Evolutionary conservation across 306 rosid species (phyloP).

Genomic region (Cucumis melo): DNA sequence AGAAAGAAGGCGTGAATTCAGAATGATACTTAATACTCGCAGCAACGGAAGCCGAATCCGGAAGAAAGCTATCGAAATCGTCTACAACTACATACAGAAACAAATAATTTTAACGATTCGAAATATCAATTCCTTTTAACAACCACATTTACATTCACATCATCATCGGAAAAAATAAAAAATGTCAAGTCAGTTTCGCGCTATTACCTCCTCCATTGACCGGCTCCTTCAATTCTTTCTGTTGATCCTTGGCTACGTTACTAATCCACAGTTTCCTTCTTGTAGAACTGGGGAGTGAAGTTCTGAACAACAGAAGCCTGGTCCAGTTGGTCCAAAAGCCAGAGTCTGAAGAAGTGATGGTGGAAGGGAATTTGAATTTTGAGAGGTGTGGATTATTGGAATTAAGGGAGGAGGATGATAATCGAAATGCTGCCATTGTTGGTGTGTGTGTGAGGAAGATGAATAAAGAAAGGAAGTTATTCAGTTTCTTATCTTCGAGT

Average conservation of each 20-base stretch:
- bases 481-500: constrained; percentile 1
- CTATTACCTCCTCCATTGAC: constrained; percentile 31
- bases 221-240: constrained; percentile 29
- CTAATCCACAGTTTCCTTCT: constrained; percentile 25
- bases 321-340: constrained; percentile 1
- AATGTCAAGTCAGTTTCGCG: neutral
- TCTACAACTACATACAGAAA: neutral
- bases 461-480: neutral
- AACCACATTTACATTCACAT: neutral
- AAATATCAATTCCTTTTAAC: neutral
- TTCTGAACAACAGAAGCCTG: constrained; percentile 25
- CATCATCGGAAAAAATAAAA: neutral
- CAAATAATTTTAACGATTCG: neutral
- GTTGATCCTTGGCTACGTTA: constrained; percentile 37
- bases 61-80: neutral
- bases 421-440: neutral
- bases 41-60: constrained; percentile 54
- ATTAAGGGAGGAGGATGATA: neutral
- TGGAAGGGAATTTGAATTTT: neutral
- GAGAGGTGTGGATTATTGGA: neutral
- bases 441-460: neutral
- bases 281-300: constrained; percentile 9
- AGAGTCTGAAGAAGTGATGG: neutral
- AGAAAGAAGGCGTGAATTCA: constrained; percentile 77
- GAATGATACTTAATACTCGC: constrained; percentile 85